These are phyloP conservation scores for Serendipita sp. DNA, from an alignment of 768 basidiomycete species.

Conservation along the genomic window DNA sequence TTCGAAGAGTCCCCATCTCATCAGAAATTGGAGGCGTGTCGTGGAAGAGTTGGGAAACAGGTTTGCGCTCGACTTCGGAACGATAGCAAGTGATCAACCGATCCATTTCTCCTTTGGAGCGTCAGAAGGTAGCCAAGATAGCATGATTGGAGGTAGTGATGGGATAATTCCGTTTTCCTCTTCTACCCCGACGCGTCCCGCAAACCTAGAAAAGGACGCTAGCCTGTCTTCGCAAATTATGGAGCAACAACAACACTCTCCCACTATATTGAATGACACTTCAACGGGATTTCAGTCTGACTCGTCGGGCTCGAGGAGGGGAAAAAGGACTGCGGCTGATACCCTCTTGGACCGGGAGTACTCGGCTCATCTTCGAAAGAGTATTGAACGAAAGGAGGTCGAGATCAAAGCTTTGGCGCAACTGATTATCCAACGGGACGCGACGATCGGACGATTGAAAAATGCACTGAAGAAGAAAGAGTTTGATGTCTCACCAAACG, in stretches of 20 bases:
- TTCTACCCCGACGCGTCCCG: not conserved
- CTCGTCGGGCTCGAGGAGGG: too few relatives aligned
- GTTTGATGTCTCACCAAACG: not conserved
- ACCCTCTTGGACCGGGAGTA: not conserved
- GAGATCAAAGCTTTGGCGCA: not conserved
- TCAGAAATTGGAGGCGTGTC: not conserved
- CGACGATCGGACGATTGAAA: not conserved
- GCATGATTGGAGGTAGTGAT: too few relatives aligned
- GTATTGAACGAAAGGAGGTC: not conserved
- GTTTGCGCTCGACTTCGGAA: not conserved
- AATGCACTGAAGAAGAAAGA: not conserved
- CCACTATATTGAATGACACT: not conserved
- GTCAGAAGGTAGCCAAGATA: too few relatives aligned
- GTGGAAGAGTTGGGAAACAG: not conserved
- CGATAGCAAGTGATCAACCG: not conserved
- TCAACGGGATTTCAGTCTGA: not conserved
- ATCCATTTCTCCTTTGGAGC: not conserved
- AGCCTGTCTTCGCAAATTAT: not conserved
- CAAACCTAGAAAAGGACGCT: not conserved
- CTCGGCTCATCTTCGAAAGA: not conserved
- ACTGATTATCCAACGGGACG: not conserved
- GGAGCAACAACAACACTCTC: not conserved
- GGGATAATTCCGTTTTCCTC: not conserved
- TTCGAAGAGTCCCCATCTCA: not conserved
- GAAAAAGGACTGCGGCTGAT: not conserved